Percentiles rank a stretch among this genome's conserved stretches.
Conservation (phyloP, 2,329 filamentous ascomycete genomes). For the Ophiostoma quercus region DNA sequence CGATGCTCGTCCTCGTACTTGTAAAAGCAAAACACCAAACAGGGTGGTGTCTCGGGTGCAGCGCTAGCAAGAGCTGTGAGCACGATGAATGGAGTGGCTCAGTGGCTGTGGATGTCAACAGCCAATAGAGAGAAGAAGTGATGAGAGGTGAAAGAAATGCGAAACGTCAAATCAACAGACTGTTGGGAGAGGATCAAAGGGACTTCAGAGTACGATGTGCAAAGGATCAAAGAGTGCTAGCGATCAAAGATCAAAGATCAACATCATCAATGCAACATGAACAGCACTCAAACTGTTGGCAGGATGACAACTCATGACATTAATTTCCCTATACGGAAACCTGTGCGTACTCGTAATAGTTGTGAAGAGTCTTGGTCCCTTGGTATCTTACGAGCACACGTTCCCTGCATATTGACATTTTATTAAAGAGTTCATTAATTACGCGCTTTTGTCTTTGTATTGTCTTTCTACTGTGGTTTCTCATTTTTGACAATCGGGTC, state of each 20-base stretch:
- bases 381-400: slow-evolving; percentile 1
- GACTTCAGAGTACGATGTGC: not conserved
- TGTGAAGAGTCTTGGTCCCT: not conserved
- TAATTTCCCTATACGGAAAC: not conserved
- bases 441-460: not conserved
- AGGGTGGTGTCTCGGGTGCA: slow-evolving; percentile 1
- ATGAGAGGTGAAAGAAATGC: not conserved
- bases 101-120: not conserved
- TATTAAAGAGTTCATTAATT: too few relatives aligned
- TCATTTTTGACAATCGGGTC: not conserved
- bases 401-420: not conserved
- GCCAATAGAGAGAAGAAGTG: not conserved
- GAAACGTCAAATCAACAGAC: not conserved
- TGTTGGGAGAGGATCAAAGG: not conserved
- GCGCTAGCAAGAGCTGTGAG: not conserved
- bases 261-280: not conserved
- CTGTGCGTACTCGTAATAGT: not conserved
- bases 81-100: not conserved
- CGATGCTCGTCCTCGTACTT: not conserved
- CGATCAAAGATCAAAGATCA: not conserved
- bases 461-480: not conserved
- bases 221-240: not conserved
- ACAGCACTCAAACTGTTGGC: not conserved
- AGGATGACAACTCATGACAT: not conserved
- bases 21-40: slow-evolving; percentile 1